Conservation (phyloP, 163 green algal genomes). For the Scenedesmus sp. region DNA sequence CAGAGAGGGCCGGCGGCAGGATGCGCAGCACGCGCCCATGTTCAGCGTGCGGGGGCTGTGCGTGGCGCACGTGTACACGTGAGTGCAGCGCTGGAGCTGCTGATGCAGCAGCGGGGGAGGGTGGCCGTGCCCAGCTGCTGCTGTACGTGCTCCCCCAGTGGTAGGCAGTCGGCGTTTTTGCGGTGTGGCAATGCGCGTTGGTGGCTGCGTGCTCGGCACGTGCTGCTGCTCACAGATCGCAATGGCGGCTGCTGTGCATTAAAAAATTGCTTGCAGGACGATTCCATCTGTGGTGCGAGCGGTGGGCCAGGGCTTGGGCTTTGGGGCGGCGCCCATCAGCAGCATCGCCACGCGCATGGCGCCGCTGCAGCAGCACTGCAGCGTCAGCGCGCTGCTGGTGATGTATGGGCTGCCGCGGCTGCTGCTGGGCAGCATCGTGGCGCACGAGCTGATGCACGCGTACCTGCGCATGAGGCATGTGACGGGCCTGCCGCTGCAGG, state of each 20-base stretch:
- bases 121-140: neutral
- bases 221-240: too few species aligned
- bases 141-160: neutral
- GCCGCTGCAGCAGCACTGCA: conserved; percentile 50
- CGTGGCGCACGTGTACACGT: conserved; percentile 78
- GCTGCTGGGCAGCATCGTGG: conserved; percentile 82
- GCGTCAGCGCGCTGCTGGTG: conserved; percentile 90
- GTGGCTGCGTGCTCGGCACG: too few species aligned
- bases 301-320: neutral
- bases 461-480: conserved; percentile 85
- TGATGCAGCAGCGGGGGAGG: neutral
- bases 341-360: conserved; percentile 53
- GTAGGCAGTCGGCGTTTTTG: neutral
- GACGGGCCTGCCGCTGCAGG: conserved; percentile 71
- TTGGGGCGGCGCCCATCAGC: conserved; percentile 50
- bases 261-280: conserved; percentile 27
- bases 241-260: neutral
- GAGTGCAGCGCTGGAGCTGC: conserved; percentile 62
- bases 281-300: conserved; percentile 61
- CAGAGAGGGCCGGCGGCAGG: conserved; percentile 62
- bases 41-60: conserved; percentile 86
- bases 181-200: too few species aligned
- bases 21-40: conserved; percentile 62
- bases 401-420: conserved; percentile 90
- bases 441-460: conserved; percentile 95